phyloP scores from a whole-genome alignment of 75 land plant species.

The Cupressus sempervirens region DNA sequence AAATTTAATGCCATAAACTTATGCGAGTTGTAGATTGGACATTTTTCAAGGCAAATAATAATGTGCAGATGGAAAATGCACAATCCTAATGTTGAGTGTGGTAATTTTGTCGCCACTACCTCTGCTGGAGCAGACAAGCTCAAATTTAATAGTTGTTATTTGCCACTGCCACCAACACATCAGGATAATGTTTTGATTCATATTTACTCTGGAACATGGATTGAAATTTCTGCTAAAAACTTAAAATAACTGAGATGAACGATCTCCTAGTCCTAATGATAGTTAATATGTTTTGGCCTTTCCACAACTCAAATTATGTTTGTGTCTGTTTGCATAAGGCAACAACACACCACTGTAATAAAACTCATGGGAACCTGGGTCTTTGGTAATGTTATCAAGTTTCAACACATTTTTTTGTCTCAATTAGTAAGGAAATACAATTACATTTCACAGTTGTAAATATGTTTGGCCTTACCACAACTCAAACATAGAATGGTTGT shows the following conservation, averaged over 20 bases:
- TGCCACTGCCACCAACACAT: neutral
- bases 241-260: neutral
- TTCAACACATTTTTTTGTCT: neutral
- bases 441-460: no score
- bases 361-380: neutral
- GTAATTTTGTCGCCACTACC: neutral
- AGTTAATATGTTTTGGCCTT: neutral
- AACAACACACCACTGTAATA: neutral
- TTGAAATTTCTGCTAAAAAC: neutral
- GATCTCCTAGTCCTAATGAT: neutral
- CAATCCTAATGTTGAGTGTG: neutral
- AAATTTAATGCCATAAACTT: neutral
- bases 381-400: neutral
- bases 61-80: neutral
- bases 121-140: neutral
- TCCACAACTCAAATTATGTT: neutral
- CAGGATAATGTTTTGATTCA: neutral
- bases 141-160: neutral
- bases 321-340: neutral
- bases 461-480: no score
- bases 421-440: no score
- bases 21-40: neutral
- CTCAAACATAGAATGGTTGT: no score
- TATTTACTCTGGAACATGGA: neutral
- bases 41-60: neutral